A percentile compares a stretch with the other conserved stretches of the same genome.
These are phyloP conservation scores for Myrica gale DNA, from an alignment of 306 rosid genomes.

Conservation along the genomic window DNA sequence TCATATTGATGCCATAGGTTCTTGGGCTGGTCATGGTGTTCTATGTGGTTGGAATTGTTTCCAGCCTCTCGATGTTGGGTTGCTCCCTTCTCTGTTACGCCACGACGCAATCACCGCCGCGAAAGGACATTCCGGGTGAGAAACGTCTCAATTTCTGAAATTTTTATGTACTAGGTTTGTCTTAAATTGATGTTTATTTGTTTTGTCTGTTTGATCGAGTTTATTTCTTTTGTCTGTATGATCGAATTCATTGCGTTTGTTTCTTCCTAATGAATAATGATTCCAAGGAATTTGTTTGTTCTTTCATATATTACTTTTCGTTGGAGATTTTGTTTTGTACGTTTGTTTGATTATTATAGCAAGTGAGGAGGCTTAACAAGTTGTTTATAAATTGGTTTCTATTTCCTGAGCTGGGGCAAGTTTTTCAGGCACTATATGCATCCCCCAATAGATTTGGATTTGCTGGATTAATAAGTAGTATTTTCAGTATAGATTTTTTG, in stretches of 20 bases:
- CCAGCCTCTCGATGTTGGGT: constrained; percentile 58
- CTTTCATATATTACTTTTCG: not conserved
- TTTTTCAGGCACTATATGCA: no score
- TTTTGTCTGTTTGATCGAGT: no score
- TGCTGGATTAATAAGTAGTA: no score
- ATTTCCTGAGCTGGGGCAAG: not conserved
- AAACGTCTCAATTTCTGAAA: not conserved
- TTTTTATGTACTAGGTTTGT: not conserved
- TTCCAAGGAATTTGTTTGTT: not conserved
- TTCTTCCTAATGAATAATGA: not conserved
- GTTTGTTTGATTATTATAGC: not conserved
- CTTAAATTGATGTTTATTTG: not conserved
- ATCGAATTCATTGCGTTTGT: not conserved
- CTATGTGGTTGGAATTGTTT: constrained; percentile 69
- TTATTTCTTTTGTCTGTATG: not conserved
- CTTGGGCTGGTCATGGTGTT: constrained; percentile 66
- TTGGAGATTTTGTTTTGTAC: not conserved
- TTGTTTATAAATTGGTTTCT: not conserved
- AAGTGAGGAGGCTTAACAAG: not conserved
- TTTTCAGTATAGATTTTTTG: no score
- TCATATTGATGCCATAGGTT: constrained; percentile 93
- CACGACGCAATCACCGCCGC: constrained; percentile 41
- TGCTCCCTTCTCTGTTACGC: constrained; percentile 66
- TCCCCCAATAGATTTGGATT: no score
- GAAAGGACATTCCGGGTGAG: constrained; percentile 68